Evolutionary conservation across 805 yeast genomes (phyloP).

Genomic region (Lipomyces anomalus): DNA sequence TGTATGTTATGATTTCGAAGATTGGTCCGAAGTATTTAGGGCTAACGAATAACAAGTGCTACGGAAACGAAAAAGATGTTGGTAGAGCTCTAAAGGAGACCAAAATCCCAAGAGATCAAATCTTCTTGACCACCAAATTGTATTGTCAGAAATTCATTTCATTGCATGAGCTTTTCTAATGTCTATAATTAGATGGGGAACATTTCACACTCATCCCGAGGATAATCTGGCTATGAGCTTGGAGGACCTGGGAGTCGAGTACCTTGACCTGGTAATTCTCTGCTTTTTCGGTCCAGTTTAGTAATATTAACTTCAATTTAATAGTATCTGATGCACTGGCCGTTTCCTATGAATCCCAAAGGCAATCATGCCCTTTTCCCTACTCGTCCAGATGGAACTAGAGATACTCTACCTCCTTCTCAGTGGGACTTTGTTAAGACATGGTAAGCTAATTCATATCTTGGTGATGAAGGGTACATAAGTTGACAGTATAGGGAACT

Average conservation of each 20-base stretch:
- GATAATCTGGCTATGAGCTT: slow-evolving; percentile 55
- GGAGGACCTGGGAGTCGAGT: slow-evolving; percentile 59
- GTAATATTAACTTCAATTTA: too few species aligned
- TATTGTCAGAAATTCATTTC: slow-evolving; percentile 6
- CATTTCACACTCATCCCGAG: slow-evolving; percentile 39
- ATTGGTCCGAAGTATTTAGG: too few species aligned
- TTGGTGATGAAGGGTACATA: too few species aligned
- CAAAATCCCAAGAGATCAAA: slow-evolving; percentile 47
- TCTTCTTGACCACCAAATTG: slow-evolving; percentile 42
- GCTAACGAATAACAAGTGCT: slow-evolving; percentile 41
- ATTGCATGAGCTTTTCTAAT: too few species aligned
- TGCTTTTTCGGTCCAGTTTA: neutral
- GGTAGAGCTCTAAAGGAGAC: slow-evolving; percentile 41
- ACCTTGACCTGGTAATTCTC: slow-evolving; percentile 51
- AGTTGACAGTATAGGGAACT: too few species aligned
- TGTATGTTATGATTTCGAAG: slow-evolving; percentile 33
- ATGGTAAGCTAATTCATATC: too few species aligned
- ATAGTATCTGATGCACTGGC: slow-evolving; percentile 73
- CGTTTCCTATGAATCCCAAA: slow-evolving; percentile 46
- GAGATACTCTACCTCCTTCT: slow-evolving; percentile 35
- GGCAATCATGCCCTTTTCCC: slow-evolving; percentile 40
- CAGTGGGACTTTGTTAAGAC: slow-evolving; percentile 46
- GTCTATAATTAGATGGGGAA: slow-evolving; percentile 26
- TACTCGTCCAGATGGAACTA: slow-evolving; percentile 35
- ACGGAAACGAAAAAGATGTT: slow-evolving; percentile 61